A percentile compares a stretch with the other conserved stretches of the same genome.
Conservation (phyloP, 2,329 filamentous ascomycete genomes). For the Penicillium brevicompactum region DNA sequence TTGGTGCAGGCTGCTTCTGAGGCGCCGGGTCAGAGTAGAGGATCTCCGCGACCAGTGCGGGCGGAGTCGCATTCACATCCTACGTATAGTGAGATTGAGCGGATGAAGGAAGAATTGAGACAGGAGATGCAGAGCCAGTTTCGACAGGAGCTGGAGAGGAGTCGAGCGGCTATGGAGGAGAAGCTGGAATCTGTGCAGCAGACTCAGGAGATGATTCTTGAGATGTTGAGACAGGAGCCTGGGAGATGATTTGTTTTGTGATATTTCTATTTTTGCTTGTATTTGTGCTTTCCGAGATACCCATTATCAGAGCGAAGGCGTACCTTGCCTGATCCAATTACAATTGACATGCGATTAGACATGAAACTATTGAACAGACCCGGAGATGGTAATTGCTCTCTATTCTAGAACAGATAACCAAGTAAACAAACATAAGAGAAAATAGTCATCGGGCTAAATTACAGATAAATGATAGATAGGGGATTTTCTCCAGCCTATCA, state of each 20-base stretch:
- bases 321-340: neutral
- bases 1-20: slow-evolving; percentile 21
- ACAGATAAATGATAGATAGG: slow-evolving; percentile 37
- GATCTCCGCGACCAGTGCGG: neutral
- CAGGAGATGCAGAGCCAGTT: slow-evolving; percentile 37
- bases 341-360: neutral
- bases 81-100: slow-evolving; percentile 17
- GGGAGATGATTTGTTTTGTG: neutral
- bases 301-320: slow-evolving; percentile 8
- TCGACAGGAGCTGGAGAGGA: slow-evolving; percentile 35
- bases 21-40: neutral
- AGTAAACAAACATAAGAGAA: slow-evolving; percentile 28
- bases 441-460: slow-evolving; percentile 41
- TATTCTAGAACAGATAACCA: slow-evolving; percentile 29
- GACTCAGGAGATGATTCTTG: slow-evolving; percentile 45
- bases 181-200: slow-evolving; percentile 41
- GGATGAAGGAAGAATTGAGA: slow-evolving; percentile 36
- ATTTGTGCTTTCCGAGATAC: slow-evolving; percentile 19
- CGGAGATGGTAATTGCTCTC: slow-evolving; percentile 25
- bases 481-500: slow-evolving; percentile 8
- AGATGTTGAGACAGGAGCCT: slow-evolving; percentile 42
- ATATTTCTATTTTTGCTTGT: neutral
- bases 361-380: slow-evolving; percentile 2
- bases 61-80: neutral
- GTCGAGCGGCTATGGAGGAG: slow-evolving; percentile 36